A percentile compares a stretch with the other conserved stretches of the same genome.
Evolutionary conservation across 192 early-diverging fungal species (phyloP).

Genomic region (Entomortierella lignicola): DNA sequence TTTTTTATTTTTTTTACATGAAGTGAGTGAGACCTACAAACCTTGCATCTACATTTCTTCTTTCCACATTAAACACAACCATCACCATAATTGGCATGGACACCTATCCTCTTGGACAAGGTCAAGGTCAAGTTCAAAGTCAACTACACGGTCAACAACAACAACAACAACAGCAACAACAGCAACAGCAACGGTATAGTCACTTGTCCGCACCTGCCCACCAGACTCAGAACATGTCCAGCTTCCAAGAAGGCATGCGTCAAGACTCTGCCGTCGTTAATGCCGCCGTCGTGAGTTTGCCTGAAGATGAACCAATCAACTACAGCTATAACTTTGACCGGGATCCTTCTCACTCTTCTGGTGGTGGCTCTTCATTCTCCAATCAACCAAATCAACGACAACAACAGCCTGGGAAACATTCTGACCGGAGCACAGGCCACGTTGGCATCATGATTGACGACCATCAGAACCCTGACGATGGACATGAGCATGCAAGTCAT

Average conservation of each 20-base stretch:
- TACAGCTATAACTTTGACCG: neutral
- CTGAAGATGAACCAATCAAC: neutral
- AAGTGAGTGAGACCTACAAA: too few species aligned
- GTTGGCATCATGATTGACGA: constrained; percentile 50
- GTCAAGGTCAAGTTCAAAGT: constrained; percentile 12
- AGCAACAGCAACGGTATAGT: constrained; percentile 29
- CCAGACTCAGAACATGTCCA: constrained; percentile 41
- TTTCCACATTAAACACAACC: too few species aligned
- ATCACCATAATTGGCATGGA: constrained; percentile 18
- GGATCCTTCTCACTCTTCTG: neutral
- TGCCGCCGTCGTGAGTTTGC: neutral
- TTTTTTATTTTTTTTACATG: too few species aligned
- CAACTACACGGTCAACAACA: constrained; percentile 18
- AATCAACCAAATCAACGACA: neutral
- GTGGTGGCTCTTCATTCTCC: neutral
- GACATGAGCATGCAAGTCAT: constrained; percentile 12
- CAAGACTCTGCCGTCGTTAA: constrained; percentile 37
- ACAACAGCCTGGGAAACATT: constrained; percentile 4
- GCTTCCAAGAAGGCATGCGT: constrained; percentile 45
- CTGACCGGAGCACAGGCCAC: constrained; percentile 35
- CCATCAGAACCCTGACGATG: constrained; percentile 14
- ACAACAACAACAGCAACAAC: constrained; percentile 18
- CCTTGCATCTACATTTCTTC: too few species aligned
- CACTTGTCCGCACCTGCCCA: constrained; percentile 46
- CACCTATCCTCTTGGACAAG: constrained; percentile 9